Evolutionary conservation across 2,329 filamentous ascomycete species (phyloP), one percentile per base, ranked within the genome.

Genomic region (Plectosphaerella sp.): DNA sequence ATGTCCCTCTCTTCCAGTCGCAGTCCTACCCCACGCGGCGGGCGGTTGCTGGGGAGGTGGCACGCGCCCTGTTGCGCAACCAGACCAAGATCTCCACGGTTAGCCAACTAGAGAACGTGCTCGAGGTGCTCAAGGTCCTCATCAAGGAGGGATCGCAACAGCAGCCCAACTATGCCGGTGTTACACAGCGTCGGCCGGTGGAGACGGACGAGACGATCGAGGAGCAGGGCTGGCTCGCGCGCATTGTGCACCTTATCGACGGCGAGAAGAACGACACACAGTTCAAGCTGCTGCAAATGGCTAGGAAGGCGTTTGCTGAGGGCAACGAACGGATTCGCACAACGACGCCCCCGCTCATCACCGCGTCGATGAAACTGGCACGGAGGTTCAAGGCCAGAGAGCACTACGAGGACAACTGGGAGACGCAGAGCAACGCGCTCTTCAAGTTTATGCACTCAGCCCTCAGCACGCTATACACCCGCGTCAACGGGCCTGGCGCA

Each of bases 171-270:
- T 97, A 97, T 62, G 87, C 92, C 1, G 89, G 90, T 4, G 84
- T 88, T 39, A 83, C 88, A 6, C 89, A 93, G 64, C 80, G 90
- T 57, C 85, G 91, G 56, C 82, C 75, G 0, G 67, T 80, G 46
- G 95, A 99, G 74, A 97, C 94, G 1, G 94, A 99, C 56, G 95
- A 99, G 73, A 97, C 93, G 0, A 85, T 97, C 63, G 93, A 99
- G 70, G 94, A 99, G 72, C 94, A 99, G 75, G 94, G 94, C 49
- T 97, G 91, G 91, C 78, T 99, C 50, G 94, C 94, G 36, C 83
- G 94, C 61, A 87, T 99, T 64, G 85, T 97, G 16, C 94, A 99
- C 71, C 76, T 97, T 52, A 83, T 99, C 49, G 79, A 90, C 52
- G 88, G 84, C 45, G 78, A 89, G 36, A 83, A 95, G 65, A 97